Evolutionary conservation across 2,329 filamentous ascomycete genomes (phyloP).

Genomic region (Penicillium sp.): DNA sequence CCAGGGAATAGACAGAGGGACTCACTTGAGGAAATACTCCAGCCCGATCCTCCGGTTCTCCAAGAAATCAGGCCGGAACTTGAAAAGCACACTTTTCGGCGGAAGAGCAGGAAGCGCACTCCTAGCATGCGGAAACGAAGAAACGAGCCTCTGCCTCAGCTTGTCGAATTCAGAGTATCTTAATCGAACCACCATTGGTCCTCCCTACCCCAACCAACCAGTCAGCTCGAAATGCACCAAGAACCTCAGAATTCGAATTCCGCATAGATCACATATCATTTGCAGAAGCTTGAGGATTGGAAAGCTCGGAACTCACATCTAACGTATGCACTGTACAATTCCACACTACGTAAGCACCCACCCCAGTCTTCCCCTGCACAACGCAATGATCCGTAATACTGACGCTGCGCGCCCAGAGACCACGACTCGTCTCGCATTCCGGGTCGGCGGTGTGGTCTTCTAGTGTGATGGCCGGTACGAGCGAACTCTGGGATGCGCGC

Average conservation of each 20-base stretch:
- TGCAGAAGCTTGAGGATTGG: too few species aligned
- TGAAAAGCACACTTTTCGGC: conserved; percentile 83
- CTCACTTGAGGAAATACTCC: conserved; percentile 90
- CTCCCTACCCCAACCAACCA: conserved; percentile 41
- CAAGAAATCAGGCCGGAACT: conserved; percentile 78
- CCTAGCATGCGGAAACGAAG: conserved; percentile 79
- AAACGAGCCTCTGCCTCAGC: conserved; percentile 68
- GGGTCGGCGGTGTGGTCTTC: conserved; percentile 63
- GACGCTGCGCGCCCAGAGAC: conserved; percentile 62
- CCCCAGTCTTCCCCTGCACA: conserved; percentile 56
- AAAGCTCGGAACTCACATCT: conserved; percentile 54
- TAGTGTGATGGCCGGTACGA: conserved; percentile 53
- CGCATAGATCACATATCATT: too few species aligned
- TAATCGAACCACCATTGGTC: conserved; percentile 59
- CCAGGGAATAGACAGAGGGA: conserved; percentile 22
- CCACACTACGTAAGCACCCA: conserved; percentile 95
- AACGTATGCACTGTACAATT: conserved; percentile 85
- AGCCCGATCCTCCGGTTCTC: conserved; percentile 79
- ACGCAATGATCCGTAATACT: conserved; percentile 62
- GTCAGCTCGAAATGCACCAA: background rate
- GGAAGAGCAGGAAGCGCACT: conserved; percentile 86
- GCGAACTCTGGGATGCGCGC: conserved; percentile 40
- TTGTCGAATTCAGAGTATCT: conserved; percentile 93
- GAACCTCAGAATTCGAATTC: too few species aligned
- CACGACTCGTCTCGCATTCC: conserved; percentile 54